Evolutionary conservation across 805 yeast species (phyloP), one percentile per base, ranked within the genome.

Genomic region (Saccharomyces eubayanus): DNA sequence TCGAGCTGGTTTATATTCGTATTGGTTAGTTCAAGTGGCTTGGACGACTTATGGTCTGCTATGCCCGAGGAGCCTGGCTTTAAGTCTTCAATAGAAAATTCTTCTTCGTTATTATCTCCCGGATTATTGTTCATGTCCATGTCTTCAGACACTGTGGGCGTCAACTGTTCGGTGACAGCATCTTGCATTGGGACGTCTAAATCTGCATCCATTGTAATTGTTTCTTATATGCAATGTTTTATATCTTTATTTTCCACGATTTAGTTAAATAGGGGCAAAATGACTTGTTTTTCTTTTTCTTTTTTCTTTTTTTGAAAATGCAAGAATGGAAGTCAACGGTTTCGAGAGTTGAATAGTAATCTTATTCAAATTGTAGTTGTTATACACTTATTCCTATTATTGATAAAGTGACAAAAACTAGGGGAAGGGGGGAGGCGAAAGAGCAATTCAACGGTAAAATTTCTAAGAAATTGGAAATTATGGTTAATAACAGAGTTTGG

Each of bases 171-270:
- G 36, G 55, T 61, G 56, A 78, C 73, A 55, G 85, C 89, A 65
- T 87, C 94, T 69, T 85, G 91, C 94, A 87, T 87, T 59, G 87
- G 90, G 55, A 85, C 85, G 68, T 87, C 95, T 53, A 86, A 79
- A 67, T 87, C 92, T 69, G 83, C 74, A 61, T 85, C 90, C 91
- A 85, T 86, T 28, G 16, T 36, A 21, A 16, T 36, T 36, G 2
- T 36, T 36, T n/a, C 24, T 36, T 36, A 5, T 36, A 36, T 36
- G 43, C 24, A 9, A 36, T 36, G 24, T 3, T 36, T 36, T 36
- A 36, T 36, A 36, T 36, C 43, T 16, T 16, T 36, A 21, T 36
- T 36, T 36, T 16, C 43, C 11, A 16, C 43, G 8, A 36, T 36
- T 8, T n/a, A 10, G 9, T 36, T 36, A 16, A 36, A 36, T 36